Base-by-base conservation (phyloP, 1,139 yeast species). In the Hanseniaspora gamundiae region DNA sequence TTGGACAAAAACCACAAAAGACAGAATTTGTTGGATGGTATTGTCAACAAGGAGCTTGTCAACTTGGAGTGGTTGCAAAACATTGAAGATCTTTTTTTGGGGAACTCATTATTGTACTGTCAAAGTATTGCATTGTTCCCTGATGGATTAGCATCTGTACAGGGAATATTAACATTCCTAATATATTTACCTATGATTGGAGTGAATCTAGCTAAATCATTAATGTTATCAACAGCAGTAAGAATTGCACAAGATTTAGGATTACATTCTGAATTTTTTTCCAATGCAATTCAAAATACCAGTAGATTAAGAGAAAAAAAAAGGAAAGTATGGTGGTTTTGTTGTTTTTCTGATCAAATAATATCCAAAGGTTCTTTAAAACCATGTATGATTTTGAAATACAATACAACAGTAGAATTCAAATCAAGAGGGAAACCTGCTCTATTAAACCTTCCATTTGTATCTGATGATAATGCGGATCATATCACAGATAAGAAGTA, bases 241-340 rank as follows among this genome's bases (percentile, higher is more conserved):
- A 44, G 51, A 33, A 42, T 49, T 14, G 47, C 49, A 8, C 51
- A 49, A 35, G 48, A 49, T 30, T 26, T 48, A 24, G 51, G 51
- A 3, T 39, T 49, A 14, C 51, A 49, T 24, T 44, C 51, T 30
- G 50, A 49, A 29, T 35, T 31, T 9, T 40, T 47, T 11, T 45
- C 44, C 22, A 39, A 39, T 30, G 41, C 36, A 8, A 42, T 42
- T 9, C 31, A 44, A 33, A 48, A 31, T 40, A 45, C 19, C 17
- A 47, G 17, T 21, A 35, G 30, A 11, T 28, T 38, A 39, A 43
- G 24, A 42, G 47, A 40, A 14, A 45, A 42, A 19, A 41, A 48
- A 22, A 45, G 43, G n/a, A 42, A 42, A 29, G 20, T 49, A 1
- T 49, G 51, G 50, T 47, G 49, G 47, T 38, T 48, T 26, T 49